phyloP scores from a whole-genome alignment of 1,139 yeast genomes.

The Pichiaceae sp. region DNA sequence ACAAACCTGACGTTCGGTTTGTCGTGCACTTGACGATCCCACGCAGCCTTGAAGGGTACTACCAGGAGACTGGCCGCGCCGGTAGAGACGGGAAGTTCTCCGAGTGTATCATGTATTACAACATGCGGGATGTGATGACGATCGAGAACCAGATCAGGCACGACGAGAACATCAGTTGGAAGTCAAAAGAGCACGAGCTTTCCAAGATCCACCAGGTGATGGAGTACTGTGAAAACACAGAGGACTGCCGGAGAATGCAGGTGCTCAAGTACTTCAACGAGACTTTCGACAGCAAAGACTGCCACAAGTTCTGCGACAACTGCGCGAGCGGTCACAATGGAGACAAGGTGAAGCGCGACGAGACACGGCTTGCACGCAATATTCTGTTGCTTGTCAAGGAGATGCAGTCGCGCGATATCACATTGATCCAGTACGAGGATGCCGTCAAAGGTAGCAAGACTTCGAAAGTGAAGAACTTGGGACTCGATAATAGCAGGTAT shows the following conservation, averaged over 20 bases:
- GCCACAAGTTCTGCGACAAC: slow-evolving; percentile 78
- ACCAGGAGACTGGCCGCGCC: slow-evolving; percentile 98
- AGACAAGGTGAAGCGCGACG: slow-evolving; percentile 49
- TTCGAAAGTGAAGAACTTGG: slow-evolving; percentile 51
- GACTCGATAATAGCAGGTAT: slow-evolving; percentile 49
- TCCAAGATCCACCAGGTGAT: slow-evolving; percentile 75
- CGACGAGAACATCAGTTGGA: slow-evolving; percentile 58
- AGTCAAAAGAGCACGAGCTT: slow-evolving; percentile 69
- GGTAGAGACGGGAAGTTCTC: slow-evolving; percentile 88
- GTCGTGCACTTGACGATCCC: slow-evolving; percentile 90
- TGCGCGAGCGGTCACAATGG: slow-evolving; percentile 47
- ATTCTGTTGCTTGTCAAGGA: slow-evolving; percentile 52
- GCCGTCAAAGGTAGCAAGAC: slow-evolving; percentile 68
- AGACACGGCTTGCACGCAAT: slow-evolving; percentile 55
- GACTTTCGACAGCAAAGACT: slow-evolving; percentile 55
- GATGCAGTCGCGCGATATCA: slow-evolving; percentile 54
- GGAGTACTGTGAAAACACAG: slow-evolving; percentile 83
- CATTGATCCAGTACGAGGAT: slow-evolving; percentile 76
- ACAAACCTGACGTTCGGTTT: slow-evolving; percentile 88
- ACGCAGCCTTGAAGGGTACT: slow-evolving; percentile 86
- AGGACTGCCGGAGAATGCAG: slow-evolving; percentile 85
- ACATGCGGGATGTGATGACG: slow-evolving; percentile 67
- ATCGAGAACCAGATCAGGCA: slow-evolving; percentile 70
- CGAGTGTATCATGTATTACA: slow-evolving; percentile 75
- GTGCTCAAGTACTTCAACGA: slow-evolving; percentile 89